Percentiles rank a stretch among this genome's conserved stretches.
Conservation (phyloP, 192 early-diverging fungal genomes). For the Thamnidium elegans region DNA sequence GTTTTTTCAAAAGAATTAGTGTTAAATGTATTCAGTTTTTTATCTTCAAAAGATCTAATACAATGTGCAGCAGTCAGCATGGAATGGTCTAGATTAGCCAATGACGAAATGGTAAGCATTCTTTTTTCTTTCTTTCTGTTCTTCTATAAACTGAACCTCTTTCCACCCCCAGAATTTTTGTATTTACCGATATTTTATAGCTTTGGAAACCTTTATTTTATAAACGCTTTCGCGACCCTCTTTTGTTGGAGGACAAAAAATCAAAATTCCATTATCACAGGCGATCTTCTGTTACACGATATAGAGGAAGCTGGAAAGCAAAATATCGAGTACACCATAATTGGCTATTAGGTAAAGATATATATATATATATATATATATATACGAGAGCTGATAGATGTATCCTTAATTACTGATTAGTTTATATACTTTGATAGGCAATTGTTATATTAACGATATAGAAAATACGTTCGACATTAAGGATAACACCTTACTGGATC, state of each 20-base stretch:
- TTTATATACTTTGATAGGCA: constrained; percentile 6
- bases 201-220: constrained; percentile 50
- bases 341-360: constrained; percentile 45
- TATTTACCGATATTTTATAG: constrained; percentile 10
- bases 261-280: neutral
- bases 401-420: too few species aligned
- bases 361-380: too few species aligned
- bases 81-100: constrained; percentile 42
- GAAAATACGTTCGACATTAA: neutral
- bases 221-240: constrained; percentile 34
- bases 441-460: constrained; percentile 11
- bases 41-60: constrained; percentile 39
- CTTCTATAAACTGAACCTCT: too few species aligned
- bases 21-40: constrained; percentile 40
- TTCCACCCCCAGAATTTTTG: neutral
- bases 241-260: constrained; percentile 1
- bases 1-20: constrained; percentile 47
- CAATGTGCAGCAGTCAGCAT: constrained; percentile 32
- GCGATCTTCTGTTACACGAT: constrained; percentile 1
- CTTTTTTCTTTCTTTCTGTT: too few species aligned
- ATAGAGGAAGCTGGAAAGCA: constrained; percentile 34
- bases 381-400: neutral
- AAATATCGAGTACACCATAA: constrained; percentile 50
- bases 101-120: constrained; percentile 39
- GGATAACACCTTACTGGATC: neutral